Evolutionary conservation across 495 filamentous ascomycete genomes (phyloP), one percentile per base, ranked within the genome.

Genomic region (Bacidia gigantensis): DNA sequence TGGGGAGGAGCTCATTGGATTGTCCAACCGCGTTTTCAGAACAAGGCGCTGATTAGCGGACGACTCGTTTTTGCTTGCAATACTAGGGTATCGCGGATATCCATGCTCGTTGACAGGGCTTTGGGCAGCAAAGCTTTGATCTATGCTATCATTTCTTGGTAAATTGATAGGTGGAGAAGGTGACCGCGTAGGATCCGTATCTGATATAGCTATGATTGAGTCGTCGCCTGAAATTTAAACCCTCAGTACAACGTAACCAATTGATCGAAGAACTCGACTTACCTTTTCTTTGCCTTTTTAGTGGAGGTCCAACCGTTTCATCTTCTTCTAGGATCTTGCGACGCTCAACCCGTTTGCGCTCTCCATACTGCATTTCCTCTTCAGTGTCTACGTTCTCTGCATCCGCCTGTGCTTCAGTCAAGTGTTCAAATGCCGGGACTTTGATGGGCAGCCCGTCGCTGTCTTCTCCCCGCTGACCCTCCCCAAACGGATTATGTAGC

Each of bases 321-420:
- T 84, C 80, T 54, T 81, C 80, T 44, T 80, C 73, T 38, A 86
- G 67, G n/a, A 78, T 80, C 21, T 87, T 82, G 59, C 87, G 87
- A 46, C 92, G 76, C 64, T 94, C 88, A 43, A 79, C 73, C 62
- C 85, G 79, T 70, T 96, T 97, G 50, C 78, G 71, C 53, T 83
- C 81, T 40, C 93, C 92, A 67, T 90, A 98, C 9, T 84, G 81
- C 45, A 84, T 70, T 66, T 98, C 92, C 41, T 86, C 84, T 12
- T 76, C 72, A 0, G 89, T 83, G 63, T 98, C 92, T n/a, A 90
- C 78, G 59, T 98, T 97, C 67, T 98, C 92, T 24, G 72, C 64
- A 7, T 77, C 81, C 44, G 84, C 85, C 60, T 94, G 77, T 23
- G 87, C 85, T 38, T 81, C 69, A 0, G 79, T 85, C 67, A 98